Percentiles rank a stretch among this genome's conserved stretches.
Conservation (phyloP, 2,329 filamentous ascomycete genomes). For the Verticillium nonalfalfae region DNA sequence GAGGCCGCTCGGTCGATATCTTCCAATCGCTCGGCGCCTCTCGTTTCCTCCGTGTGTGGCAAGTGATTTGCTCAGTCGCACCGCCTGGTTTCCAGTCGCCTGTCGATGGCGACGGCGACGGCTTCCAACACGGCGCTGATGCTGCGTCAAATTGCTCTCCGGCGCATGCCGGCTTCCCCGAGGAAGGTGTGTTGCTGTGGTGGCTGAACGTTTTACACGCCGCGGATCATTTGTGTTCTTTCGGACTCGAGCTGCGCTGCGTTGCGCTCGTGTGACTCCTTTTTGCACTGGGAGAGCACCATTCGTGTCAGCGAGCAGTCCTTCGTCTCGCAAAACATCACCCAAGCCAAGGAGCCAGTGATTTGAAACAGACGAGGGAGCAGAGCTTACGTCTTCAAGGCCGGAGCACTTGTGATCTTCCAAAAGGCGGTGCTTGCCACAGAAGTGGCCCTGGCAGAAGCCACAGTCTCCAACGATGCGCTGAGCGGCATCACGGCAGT, state of each 20-base stretch:
- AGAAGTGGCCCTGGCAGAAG: conserved; percentile 92
- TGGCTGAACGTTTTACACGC: conserved; percentile 52
- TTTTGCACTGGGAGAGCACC: conserved; percentile 64
- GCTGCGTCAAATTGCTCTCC: not conserved
- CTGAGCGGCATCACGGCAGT: conserved; percentile 82
- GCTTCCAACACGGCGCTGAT: not conserved
- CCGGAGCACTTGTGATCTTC: conserved; percentile 93
- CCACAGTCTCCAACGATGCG: conserved; percentile 94
- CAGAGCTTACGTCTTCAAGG: conserved; percentile 70
- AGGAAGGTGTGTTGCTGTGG: not conserved
- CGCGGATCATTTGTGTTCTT: conserved; percentile 89
- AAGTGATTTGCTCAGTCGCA: not conserved
- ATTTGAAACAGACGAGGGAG: conserved; percentile 11
- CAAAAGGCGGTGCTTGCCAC: conserved; percentile 86
- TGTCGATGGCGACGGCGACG: not conserved
- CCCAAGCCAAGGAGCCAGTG: conserved; percentile 33
- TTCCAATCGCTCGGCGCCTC: not conserved
- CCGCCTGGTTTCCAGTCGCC: not conserved
- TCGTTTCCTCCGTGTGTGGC: not conserved
- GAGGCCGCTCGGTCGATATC: not conserved
- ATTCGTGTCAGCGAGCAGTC: conserved; percentile 28
- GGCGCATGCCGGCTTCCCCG: not conserved
- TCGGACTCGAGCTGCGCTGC: conserved; percentile 87
- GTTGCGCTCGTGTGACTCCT: conserved; percentile 92
- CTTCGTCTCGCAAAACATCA: conserved; percentile 25